Percentiles rank a stretch among this genome's conserved stretches.
phyloP scores from a whole-genome alignment of 129 eudicot genomes.

The Flaveria linearis region DNA sequence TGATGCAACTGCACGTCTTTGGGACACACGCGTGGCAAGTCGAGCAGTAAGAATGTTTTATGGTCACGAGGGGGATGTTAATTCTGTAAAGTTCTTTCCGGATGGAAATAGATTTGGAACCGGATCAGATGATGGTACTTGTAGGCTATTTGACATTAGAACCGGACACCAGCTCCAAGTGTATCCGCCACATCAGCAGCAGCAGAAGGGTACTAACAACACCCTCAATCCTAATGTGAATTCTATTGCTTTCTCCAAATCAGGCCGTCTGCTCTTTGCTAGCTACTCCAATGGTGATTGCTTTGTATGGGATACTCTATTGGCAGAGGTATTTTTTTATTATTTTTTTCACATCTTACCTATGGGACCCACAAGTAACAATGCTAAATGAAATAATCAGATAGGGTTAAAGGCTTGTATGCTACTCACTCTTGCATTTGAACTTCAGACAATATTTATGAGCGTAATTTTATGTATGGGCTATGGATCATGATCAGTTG shows the following conservation, averaged over 20 bases:
- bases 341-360: background rate
- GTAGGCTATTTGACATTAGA: slow-evolving; percentile 88
- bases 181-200: slow-evolving; percentile 50
- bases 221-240: slow-evolving; percentile 55
- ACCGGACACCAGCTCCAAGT: slow-evolving; percentile 98
- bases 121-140: slow-evolving; percentile 92
- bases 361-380: slow-evolving; percentile 3
- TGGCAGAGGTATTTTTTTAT: slow-evolving; percentile 64
- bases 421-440: background rate
- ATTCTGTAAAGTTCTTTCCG: slow-evolving; percentile 88
- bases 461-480: background rate
- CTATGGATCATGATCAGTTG: background rate
- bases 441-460: background rate
- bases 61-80: slow-evolving; percentile 90
- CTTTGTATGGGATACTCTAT: slow-evolving; percentile 91
- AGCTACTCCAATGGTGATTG: slow-evolving; percentile 87
- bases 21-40: slow-evolving; percentile 97
- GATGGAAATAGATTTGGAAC: slow-evolving; percentile 97
- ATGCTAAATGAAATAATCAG: background rate
- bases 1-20: slow-evolving; percentile 84
- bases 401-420: background rate
- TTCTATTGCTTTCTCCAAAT: slow-evolving; percentile 80
- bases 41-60: slow-evolving; percentile 88
- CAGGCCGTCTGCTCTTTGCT: slow-evolving; percentile 89
- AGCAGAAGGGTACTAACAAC: slow-evolving; percentile 39